Base-by-base conservation (phyloP, 225 moss, liverwort and hornwort species). In the Polytrichum formosum region DNA sequence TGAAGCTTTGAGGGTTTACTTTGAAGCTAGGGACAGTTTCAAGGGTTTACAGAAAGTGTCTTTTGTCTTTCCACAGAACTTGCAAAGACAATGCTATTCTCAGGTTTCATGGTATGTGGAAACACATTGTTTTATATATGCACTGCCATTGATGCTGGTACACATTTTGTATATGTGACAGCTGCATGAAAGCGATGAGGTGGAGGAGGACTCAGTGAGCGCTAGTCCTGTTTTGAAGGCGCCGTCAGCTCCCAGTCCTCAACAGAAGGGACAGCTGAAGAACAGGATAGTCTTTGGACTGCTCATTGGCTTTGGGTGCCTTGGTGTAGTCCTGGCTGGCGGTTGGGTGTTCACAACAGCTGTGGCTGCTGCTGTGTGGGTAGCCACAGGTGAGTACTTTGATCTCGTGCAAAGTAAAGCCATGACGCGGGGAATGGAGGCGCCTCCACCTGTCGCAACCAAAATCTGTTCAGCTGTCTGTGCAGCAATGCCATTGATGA, bases 341-440 rank as follows among this genome's bases (percentile, higher is more conserved):
- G 96, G 96, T n/a, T 96, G 96, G 96, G 86, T 91, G 70, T 96
- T 93, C 72, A 91, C 96, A 7, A 70, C 90, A 56, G 90, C 85
- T 6, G 58, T 96, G 65, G 82, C 96, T 37, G 79, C 70, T 55
- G 76, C 75, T 67, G 84, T 92, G 56, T 96, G 90, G 91, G 72
- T 92, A 62, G 93, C 75, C 67, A 96, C 93, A 27, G 89, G 90
- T 31, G 96, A 96, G 66, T 96, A 92, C 71, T 96, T 96, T 79
- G 80, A 90, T 74, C 88, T 96, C 55, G 83, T 93, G 73, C 90
- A 84, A 72, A 93, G 93, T 72, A 90, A 93, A 76, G 84, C 78
- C 26, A 96, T 90, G 80, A 85, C 91, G 33, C 84, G 74, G 31
- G 91, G 84, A 33, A 93, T 93, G 79, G 79, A 88, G 83, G 87